A percentile compares a stretch with the other conserved stretches of the same genome.
phyloP scores from a whole-genome alignment of 169 alveolate species.

The Plasmodium vinckei region DNA sequence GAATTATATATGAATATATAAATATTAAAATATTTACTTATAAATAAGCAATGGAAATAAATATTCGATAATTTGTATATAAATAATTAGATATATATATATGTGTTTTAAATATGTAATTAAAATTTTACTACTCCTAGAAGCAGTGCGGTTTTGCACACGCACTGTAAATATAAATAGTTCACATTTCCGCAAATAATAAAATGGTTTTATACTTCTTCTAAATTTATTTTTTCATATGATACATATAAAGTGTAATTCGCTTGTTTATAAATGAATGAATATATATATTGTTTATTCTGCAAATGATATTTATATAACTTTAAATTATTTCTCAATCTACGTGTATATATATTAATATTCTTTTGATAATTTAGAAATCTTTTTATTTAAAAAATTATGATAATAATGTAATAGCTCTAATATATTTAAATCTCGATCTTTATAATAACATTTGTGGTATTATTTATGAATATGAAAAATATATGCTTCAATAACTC shows the following conservation, averaged over 20 bases:
- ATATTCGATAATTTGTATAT: not conserved
- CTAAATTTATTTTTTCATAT: not conserved
- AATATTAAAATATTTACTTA: not conserved
- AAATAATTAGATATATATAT: slow-evolving; percentile 9
- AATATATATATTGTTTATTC: too few species aligned
- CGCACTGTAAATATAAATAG: slow-evolving; percentile 69
- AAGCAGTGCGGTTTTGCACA: slow-evolving; percentile 76
- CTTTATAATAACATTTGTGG: too few species aligned
- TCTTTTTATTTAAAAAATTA: too few species aligned
- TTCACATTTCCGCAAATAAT: slow-evolving; percentile 75
- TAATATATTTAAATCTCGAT: too few species aligned
- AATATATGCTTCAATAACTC: too few species aligned
- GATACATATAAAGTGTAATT: not conserved
- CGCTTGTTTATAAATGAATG: not conserved
- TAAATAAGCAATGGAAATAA: not conserved
- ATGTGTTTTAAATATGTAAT: slow-evolving; percentile 1
- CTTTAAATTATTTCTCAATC: too few species aligned
- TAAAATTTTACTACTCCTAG: slow-evolving; percentile 48
- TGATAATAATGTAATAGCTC: too few species aligned
- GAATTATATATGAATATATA: not conserved
- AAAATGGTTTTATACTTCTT: not conserved
- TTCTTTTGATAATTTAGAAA: too few species aligned
- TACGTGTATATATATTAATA: too few species aligned
- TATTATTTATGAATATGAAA: too few species aligned
- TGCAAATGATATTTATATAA: too few species aligned